Conservation (phyloP, 73 alveolate genomes). For the Breviolum minutum region DNA sequence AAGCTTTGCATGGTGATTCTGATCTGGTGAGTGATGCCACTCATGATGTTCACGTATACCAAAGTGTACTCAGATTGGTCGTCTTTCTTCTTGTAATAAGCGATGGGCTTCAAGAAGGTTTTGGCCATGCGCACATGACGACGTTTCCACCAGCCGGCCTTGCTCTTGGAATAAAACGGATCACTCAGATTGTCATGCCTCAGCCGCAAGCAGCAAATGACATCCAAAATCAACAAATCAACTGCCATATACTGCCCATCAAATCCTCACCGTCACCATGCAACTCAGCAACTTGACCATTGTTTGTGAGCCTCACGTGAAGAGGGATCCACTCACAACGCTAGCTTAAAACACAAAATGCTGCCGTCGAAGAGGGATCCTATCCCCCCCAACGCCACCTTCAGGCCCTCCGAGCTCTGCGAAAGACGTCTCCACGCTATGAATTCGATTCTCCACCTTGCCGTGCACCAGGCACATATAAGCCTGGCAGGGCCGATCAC, state of each 20-base stretch:
- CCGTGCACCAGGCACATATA: constrained; percentile 90
- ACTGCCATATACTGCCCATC: background rate
- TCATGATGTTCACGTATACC: constrained; percentile 76
- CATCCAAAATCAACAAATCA: background rate
- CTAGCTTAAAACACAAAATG: background rate
- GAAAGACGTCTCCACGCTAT: background rate
- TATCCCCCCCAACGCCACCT: background rate
- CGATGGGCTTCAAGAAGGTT: constrained; percentile 85
- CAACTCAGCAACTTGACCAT: background rate
- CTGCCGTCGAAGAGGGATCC: too few relatives aligned
- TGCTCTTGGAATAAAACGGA: background rate
- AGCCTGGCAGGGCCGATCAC: background rate
- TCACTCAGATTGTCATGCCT: constrained; percentile 35
- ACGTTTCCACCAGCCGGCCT: constrained; percentile 32
- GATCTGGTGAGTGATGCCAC: constrained; percentile 93
- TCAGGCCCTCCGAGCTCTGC: constrained; percentile 43
- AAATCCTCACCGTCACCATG: background rate
- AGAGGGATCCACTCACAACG: background rate
- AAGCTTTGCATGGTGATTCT: constrained; percentile 74
- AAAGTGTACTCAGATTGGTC: constrained; percentile 33
- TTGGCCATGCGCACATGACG: background rate
- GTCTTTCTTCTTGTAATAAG: constrained; percentile 58
- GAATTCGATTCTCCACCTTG: constrained; percentile 81
- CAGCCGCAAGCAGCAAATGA: background rate
- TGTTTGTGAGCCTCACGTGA: background rate